Conservation (phyloP, 495 filamentous ascomycete species). For the Thermothielavioides terrestris region DNA sequence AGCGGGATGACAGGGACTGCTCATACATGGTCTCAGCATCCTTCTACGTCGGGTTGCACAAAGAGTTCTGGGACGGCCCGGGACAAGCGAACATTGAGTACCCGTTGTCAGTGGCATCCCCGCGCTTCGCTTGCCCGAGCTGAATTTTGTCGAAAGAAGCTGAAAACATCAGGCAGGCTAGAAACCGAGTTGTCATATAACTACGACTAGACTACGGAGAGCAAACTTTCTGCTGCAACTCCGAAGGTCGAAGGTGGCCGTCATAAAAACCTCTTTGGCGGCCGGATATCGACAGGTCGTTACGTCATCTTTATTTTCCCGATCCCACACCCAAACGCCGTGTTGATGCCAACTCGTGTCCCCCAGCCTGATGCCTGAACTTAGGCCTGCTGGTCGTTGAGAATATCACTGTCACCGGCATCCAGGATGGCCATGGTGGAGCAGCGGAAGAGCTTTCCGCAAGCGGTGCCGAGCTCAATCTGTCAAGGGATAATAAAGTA, state of each 20-base stretch:
- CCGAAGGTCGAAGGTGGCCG: slow-evolving; percentile 11
- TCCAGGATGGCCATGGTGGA: slow-evolving; percentile 92
- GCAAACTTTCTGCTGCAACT: neutral
- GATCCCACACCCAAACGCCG: slow-evolving; percentile 34
- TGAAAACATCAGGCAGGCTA: neutral
- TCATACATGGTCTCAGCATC: no score
- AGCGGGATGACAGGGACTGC: no score
- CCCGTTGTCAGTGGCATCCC: no score
- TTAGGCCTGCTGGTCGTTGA: slow-evolving; percentile 59
- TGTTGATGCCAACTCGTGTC: slow-evolving; percentile 18
- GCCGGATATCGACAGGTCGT: slow-evolving; percentile 21
- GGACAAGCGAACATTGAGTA: no score
- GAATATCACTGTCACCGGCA: slow-evolving; percentile 97
- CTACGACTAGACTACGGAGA: slow-evolving; percentile 21
- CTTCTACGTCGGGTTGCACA: no score
- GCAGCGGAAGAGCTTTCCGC: slow-evolving; percentile 52
- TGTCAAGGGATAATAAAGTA: slow-evolving; percentile 40
- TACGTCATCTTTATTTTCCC: slow-evolving; percentile 17
- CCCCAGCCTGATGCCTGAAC: slow-evolving; percentile 4
- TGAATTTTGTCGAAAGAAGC: neutral
- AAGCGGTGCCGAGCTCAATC: slow-evolving; percentile 92
- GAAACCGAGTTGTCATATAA: slow-evolving; percentile 18
- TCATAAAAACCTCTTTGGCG: slow-evolving; percentile 10
- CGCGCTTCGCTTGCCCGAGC: no score
- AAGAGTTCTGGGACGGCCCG: no score